These are phyloP conservation scores for Pleurotus tuoliensis DNA, from an alignment of 768 basidiomycete genomes.

Conservation along the genomic window DNA sequence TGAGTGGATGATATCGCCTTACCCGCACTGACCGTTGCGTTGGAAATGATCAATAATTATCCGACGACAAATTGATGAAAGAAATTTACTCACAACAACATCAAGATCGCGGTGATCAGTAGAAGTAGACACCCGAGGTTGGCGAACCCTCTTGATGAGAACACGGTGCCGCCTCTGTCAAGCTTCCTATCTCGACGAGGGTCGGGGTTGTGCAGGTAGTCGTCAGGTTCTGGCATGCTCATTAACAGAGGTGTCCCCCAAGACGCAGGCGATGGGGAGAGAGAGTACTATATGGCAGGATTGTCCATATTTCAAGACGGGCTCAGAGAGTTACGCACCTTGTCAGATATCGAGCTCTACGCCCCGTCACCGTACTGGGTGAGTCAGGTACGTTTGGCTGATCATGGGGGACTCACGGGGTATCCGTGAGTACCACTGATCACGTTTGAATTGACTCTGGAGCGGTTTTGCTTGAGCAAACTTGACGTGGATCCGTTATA, in stretches of 20 bases:
- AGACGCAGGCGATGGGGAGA: slow-evolving; percentile 43
- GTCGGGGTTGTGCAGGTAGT: slow-evolving; percentile 62
- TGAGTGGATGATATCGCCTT: slow-evolving; percentile 10
- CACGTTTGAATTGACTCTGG: neutral
- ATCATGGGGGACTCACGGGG: neutral
- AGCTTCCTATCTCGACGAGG: slow-evolving; percentile 48
- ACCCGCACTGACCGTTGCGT: slow-evolving; percentile 32
- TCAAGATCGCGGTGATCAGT: slow-evolving; percentile 39
- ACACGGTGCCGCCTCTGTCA: slow-evolving; percentile 54
- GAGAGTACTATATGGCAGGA: slow-evolving; percentile 28
- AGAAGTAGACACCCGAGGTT: slow-evolving; percentile 67
- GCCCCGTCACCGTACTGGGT: no score
- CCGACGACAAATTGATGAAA: neutral
- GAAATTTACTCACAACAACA: slow-evolving; percentile 51
- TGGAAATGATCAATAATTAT: neutral
- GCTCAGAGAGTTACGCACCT: neutral
- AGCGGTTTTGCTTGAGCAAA: neutral
- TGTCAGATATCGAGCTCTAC: slow-evolving; percentile 6
- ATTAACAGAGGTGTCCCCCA: slow-evolving; percentile 41
- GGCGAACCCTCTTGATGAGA: slow-evolving; percentile 56
- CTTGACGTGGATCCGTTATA: slow-evolving; percentile 4
- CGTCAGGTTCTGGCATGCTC: slow-evolving; percentile 51
- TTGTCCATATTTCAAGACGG: no score
- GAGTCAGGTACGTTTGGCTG: neutral
- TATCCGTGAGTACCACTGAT: slow-evolving; percentile 1